These are phyloP conservation scores for Leishmania guyanensis DNA, from an alignment of 208 protist species.

Conservation along the genomic window DNA sequence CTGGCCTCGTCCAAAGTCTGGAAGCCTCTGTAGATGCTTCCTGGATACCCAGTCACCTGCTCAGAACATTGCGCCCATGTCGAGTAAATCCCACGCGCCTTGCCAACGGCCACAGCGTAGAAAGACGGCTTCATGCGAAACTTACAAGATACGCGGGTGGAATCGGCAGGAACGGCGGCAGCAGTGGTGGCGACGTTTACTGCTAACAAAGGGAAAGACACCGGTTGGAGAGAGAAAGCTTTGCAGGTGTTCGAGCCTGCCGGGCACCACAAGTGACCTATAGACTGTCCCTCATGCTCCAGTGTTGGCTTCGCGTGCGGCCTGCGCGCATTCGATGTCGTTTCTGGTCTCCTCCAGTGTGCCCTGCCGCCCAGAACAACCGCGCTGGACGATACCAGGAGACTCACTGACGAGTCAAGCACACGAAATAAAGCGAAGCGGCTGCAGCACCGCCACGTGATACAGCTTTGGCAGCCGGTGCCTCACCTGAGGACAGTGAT, in stretches of 20 bases:
- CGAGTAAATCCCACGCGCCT: slow-evolving; percentile 64
- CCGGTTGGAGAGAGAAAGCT: background rate
- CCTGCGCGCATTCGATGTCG: background rate
- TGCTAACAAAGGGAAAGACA: background rate
- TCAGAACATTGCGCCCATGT: slow-evolving; percentile 75
- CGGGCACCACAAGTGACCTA: background rate
- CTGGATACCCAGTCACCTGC: slow-evolving; percentile 70
- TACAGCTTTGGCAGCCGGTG: background rate
- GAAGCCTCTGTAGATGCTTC: slow-evolving; percentile 79
- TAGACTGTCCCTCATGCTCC: background rate
- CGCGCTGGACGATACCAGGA: background rate
- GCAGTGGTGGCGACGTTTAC: background rate
- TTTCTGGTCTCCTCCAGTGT: background rate
- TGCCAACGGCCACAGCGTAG: slow-evolving; percentile 82
- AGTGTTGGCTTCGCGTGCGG: background rate
- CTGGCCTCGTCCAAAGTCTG: slow-evolving; percentile 56
- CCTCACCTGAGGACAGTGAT: background rate
- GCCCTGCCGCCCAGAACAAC: background rate
- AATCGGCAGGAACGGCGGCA: background rate
- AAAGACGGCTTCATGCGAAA: slow-evolving; percentile 35
- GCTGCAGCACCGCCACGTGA: background rate
- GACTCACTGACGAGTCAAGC: background rate
- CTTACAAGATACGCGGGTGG: background rate
- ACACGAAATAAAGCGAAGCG: background rate
- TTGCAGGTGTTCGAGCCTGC: background rate